Conservation (phyloP, 495 filamentous ascomycete species). For the Penicillium cinerascens region DNA sequence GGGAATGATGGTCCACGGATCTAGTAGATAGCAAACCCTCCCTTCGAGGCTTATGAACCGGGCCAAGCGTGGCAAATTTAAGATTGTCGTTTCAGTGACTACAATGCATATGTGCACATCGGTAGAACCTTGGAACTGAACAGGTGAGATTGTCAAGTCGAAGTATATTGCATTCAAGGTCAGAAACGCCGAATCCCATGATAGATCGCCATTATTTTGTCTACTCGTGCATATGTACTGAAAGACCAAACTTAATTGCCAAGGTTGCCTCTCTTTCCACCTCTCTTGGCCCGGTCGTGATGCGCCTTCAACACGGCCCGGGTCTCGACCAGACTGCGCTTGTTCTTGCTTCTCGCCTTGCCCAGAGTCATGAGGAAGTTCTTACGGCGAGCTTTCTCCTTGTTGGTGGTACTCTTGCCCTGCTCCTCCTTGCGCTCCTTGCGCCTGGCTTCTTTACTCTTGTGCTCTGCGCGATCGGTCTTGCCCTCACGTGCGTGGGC, state of each 20-base stretch:
- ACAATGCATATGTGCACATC: no score
- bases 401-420: constrained; percentile 95
- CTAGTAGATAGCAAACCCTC: no score
- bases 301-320: constrained; percentile 75
- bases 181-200: constrained; percentile 9
- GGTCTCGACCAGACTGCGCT: constrained; percentile 83
- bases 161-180: neutral
- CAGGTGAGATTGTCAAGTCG: neutral
- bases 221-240: neutral
- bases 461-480: constrained; percentile 68
- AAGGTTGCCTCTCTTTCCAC: constrained; percentile 74
- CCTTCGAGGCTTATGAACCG: no score
- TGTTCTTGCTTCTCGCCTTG: constrained; percentile 89
- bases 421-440: constrained; percentile 80
- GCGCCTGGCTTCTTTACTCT: constrained; percentile 72
- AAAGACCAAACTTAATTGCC: constrained; percentile 17
- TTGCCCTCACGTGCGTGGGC: constrained; percentile 74
- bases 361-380: constrained; percentile 97
- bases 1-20: no score
- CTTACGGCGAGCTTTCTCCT: constrained; percentile 94
- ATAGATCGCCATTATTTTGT: constrained; percentile 3
- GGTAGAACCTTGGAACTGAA: neutral
- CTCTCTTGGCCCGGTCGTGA: constrained; percentile 76
- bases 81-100: no score
- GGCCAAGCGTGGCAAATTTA: no score